Percentiles rank a stretch among this genome's conserved stretches.
Conservation (phyloP, 768 basidiomycete genomes). For the Russula sp. region DNA sequence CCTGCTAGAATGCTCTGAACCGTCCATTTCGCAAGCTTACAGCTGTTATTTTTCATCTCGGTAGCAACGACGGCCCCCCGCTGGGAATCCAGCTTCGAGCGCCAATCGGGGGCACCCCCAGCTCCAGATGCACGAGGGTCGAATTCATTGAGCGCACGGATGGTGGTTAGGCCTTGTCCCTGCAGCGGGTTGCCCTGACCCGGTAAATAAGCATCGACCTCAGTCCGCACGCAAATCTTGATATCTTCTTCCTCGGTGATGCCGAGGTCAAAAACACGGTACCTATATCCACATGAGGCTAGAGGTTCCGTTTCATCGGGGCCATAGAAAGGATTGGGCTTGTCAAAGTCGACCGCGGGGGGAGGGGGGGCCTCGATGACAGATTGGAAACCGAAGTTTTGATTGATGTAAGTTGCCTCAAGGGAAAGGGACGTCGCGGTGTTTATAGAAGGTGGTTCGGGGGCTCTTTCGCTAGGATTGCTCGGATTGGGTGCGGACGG, state of each 20-base stretch:
- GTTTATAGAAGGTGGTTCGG: constrained; percentile 85
- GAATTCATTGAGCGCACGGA: constrained; percentile 96
- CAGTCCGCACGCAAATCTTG: constrained; percentile 88
- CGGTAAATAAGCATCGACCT: constrained; percentile 84
- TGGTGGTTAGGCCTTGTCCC: constrained; percentile 76
- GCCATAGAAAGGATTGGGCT: constrained; percentile 93
- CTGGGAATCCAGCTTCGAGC: constrained; percentile 92
- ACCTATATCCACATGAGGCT: constrained; percentile 94
- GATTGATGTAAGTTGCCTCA: constrained; percentile 98
- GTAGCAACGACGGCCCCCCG: constrained; percentile 96
- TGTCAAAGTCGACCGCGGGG: constrained; percentile 61
- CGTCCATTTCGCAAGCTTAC: constrained; percentile 96
- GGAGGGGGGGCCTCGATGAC: constrained; percentile 65
- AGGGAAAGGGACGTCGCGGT: constrained; percentile 88
- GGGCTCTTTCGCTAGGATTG: constrained; percentile 62
- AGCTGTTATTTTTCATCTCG: constrained; percentile 99
- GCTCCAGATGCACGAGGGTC: constrained; percentile 85
- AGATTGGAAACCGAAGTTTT: constrained; percentile 96
- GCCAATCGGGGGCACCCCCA: constrained; percentile 98
- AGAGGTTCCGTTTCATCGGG: constrained; percentile 92
- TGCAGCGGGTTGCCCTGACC: constrained; percentile 53
- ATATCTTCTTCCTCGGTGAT: constrained; percentile 88
- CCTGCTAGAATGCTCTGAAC: constrained; percentile 93
- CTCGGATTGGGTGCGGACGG: constrained; percentile 70
- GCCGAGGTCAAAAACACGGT: constrained; percentile 90